Base-by-base conservation (phyloP, 352 stramenopile species). In the Plasmopara viticola region DNA sequence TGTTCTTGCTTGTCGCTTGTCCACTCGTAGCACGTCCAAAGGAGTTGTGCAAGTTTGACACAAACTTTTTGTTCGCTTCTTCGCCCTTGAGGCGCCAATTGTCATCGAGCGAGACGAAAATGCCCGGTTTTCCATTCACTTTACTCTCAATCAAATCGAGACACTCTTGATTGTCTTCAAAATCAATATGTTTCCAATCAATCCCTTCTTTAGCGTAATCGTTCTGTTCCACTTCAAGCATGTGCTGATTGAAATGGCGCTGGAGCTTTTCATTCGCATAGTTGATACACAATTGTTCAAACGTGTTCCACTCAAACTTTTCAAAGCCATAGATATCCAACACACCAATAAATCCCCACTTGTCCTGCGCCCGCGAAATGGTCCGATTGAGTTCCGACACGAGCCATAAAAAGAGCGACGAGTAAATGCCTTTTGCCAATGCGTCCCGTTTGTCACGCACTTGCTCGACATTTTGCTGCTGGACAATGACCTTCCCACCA, bases 261-360 rank as follows among this genome's bases (percentile, higher is more conserved):
- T 98, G 93, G 3, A 98, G 70, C 66, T 97, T 97, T 57, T 98
- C 93, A 58, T 98, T 98, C 41, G 86, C 90, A 48, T 96, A 98
- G 67, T 98, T 98, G 57, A 98, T 98, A 59, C 93, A 98, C 6
- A 98, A 71, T 59, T 99, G 95, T 70, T 98, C 93, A 55, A 98
- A 98, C 17, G 86, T 96, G 52, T 95, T 96, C 86, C 83, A 94
- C 44, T 97, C 78, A 53, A 98, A 98, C 44, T 90, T 94, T 62
- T 99, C 96, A 68, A 99, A 99, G 10, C 95, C 95, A 66, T 98
- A 99, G 59, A 99, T 98, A 80, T 99, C 95, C 17, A 98, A 62
- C 18, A 98, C 87, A 62, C 92, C 91, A 56, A 98, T 98, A 47
- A 97, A 96, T 0, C 82, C 84, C 83, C 82, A 94, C 58, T 89